Evolutionary conservation across 2,329 filamentous ascomycete species (phyloP), one percentile per base, ranked within the genome.

Genomic region (Nigrograna mackinnonii): DNA sequence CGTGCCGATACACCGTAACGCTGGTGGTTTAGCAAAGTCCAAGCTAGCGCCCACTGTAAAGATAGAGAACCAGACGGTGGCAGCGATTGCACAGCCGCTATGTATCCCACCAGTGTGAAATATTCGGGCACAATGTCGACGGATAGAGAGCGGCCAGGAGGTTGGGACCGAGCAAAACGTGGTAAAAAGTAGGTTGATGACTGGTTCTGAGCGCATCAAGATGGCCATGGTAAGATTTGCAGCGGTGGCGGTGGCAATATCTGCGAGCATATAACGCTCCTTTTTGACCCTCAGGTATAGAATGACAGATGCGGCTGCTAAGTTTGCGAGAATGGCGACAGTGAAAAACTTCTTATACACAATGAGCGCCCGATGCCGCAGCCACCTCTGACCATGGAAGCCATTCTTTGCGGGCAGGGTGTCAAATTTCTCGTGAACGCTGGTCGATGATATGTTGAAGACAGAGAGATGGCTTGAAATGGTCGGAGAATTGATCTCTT

Each of bases 11-110:
- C 48, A 49, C 7, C 61, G 51, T 4, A 49, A 32, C 1, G 43
- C 35, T 5, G 46, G 30, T 5, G 49, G 39, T 33, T 66, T 64
- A 5, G 47, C 44, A 42, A 68, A 58, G 19, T 70, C 60, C 2
- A 60, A 41, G n/a, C 60, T 61, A 13, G 69, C 54, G 14, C 69
- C 56, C 7, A 68, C 52, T 3, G 68, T 64, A 44, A 77, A 72
- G 34, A 73, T 60, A 13, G 71, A 57, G 52, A 75, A 76, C 74
- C 75, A 78, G 14, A 57, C 42, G 5, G 56, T 58, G 3, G 64
- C 60, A 6, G 62, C 62, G 21, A 67, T 55, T 3, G 63, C 66
- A 34, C 61, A 64, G 14, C 62, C 65, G 22, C 60, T 66, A 31
- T 70, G 67, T 14, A 70, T 59, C 1, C 67, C 67, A 7, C 67